These are phyloP conservation scores for Stropharia rugosoannulata DNA, from an alignment of 768 basidiomycete genomes.

Conservation along the genomic window DNA sequence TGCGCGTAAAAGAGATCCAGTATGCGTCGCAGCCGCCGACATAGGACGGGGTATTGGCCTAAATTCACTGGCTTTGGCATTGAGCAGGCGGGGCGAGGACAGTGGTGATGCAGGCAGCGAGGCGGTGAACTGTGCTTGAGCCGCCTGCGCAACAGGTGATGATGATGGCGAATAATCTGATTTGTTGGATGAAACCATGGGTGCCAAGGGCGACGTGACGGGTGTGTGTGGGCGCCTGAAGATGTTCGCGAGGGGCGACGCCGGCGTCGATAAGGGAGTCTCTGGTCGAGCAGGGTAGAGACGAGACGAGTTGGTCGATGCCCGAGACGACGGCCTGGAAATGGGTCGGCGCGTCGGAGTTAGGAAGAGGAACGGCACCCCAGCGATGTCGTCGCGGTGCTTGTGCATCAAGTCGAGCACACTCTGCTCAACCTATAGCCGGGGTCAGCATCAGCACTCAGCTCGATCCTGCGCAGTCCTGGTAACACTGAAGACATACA, in stretches of 20 bases:
- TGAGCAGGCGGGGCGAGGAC: constrained; percentile 82
- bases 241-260: constrained; percentile 71
- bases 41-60: constrained; percentile 81
- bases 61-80: constrained; percentile 89
- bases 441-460: constrained; percentile 11
- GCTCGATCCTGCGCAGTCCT: constrained; percentile 5
- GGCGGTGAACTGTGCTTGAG: constrained; percentile 69
- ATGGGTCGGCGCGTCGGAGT: constrained; percentile 78
- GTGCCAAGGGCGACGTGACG: constrained; percentile 71
- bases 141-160: constrained; percentile 63
- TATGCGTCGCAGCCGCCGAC: constrained; percentile 65
- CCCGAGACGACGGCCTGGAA: constrained; percentile 79
- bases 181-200: constrained; percentile 39
- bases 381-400: constrained; percentile 82
- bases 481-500: constrained; percentile 38
- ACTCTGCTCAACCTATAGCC: constrained; percentile 73
- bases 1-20: constrained; percentile 51
- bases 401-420: constrained; percentile 96
- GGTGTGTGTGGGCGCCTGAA: constrained; percentile 84
- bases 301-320: constrained; percentile 68
- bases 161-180: constrained; percentile 61
- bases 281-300: constrained; percentile 67
- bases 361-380: constrained; percentile 80
- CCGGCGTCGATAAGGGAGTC: constrained; percentile 73
- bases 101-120: constrained; percentile 84